Percentiles rank a stretch among this genome's conserved stretches.
phyloP scores from a whole-genome alignment of 2,329 filamentous ascomycete genomes.

The Pseudogymnoascus sp. region DNA sequence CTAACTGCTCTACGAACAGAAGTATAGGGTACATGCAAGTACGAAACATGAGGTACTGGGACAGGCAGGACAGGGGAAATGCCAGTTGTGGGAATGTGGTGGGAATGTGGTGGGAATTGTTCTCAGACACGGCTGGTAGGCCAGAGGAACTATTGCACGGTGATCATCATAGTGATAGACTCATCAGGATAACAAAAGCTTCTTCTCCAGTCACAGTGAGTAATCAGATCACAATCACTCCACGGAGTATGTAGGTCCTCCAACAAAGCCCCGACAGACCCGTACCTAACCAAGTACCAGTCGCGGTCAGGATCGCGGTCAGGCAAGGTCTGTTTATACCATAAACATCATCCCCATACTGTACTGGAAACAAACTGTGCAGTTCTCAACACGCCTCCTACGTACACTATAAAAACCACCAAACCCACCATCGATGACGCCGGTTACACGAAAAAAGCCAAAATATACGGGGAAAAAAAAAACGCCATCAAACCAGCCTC shows the following conservation, averaged over 20 bases:
- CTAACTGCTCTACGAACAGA: background rate
- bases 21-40: background rate
- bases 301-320: background rate
- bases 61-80: background rate
- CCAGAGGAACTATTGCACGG: too few species aligned
- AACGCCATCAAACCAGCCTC: background rate
- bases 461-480: background rate
- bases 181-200: background rate
- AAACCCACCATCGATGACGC: background rate
- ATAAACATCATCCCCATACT: background rate
- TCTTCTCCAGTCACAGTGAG: background rate
- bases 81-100: background rate
- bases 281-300: background rate
- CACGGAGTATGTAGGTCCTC: background rate
- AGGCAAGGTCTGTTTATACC: background rate
- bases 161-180: background rate
- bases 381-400: background rate
- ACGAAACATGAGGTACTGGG: background rate
- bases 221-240: background rate
- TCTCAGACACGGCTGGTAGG: background rate
- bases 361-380: background rate
- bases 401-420: background rate
- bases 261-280: background rate
- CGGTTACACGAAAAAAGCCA: background rate
- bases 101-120: background rate